A percentile compares a stretch with the other conserved stretches of the same genome.
Conservation (phyloP, 164 flowering plant genomes). For the Vitis cinerea region DNA sequence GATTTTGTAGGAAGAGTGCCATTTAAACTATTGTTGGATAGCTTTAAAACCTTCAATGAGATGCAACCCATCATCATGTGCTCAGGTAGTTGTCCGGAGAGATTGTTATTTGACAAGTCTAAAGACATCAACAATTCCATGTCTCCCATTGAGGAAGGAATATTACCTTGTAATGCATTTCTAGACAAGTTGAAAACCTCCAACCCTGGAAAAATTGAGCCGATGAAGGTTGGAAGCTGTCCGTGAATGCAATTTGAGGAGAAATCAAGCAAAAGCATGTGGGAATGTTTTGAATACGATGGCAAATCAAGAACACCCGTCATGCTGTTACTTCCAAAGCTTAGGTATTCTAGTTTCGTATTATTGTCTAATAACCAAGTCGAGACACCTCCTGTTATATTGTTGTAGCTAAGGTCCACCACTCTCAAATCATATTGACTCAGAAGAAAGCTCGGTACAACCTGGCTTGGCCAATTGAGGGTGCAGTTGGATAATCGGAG, state of each 20-base stretch:
- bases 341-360: not conserved
- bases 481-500: too few relatives aligned
- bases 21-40: not conserved
- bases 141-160: not conserved
- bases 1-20: not conserved
- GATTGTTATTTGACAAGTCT: slow-evolving; percentile 1
- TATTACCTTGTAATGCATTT: not conserved
- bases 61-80: not conserved
- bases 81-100: not conserved
- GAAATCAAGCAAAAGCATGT: not conserved
- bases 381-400: slow-evolving; percentile 10
- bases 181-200: not conserved
- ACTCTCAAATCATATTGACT: slow-evolving; percentile 7
- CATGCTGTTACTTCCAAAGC: not conserved
- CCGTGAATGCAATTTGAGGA: slow-evolving; percentile 12
- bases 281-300: not conserved
- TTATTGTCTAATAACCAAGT: slow-evolving; percentile 24
- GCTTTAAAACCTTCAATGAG: not conserved
- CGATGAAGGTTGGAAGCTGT: not conserved
- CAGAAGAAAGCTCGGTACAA: slow-evolving; percentile 11
- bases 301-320: slow-evolving; percentile 10
- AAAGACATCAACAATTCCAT: not conserved
- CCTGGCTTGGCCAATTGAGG: too few relatives aligned
- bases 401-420: slow-evolving; percentile 4
- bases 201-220: not conserved